These are phyloP conservation scores for Dendrobium nobile DNA, from an alignment of 106 monocot species.

Conservation along the genomic window DNA sequence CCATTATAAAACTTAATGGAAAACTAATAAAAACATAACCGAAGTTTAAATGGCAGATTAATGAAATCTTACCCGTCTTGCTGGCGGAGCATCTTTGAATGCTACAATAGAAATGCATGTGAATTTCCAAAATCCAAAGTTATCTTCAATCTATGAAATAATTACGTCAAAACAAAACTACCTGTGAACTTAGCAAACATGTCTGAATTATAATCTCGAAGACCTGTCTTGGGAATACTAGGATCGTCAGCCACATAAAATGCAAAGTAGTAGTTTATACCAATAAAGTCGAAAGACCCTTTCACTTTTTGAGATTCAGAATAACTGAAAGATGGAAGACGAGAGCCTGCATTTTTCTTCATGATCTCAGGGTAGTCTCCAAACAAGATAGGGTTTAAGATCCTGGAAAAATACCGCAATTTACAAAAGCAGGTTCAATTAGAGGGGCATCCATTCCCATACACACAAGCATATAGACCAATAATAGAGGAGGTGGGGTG, in stretches of 20 bases:
- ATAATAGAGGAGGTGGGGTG: background rate
- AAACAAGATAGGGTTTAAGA: conserved; percentile 25
- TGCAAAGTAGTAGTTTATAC: conserved; percentile 41
- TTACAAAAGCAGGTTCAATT: background rate
- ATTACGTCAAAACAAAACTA: background rate
- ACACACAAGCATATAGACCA: background rate
- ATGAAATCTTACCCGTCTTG: background rate
- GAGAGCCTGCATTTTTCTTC: conserved; percentile 34
- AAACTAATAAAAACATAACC: background rate
- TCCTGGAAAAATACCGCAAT: conserved; percentile 10
- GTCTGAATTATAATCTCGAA: conserved; percentile 30
- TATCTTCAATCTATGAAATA: background rate
- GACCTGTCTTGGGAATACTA: background rate
- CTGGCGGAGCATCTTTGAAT: conserved; percentile 1
- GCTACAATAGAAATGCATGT: background rate
- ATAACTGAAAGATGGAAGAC: conserved; percentile 29
- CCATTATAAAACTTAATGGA: background rate
- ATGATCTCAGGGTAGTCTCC: conserved; percentile 52
- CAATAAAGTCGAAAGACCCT: conserved; percentile 47
- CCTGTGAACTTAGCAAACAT: conserved; percentile 21
- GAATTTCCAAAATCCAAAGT: background rate
- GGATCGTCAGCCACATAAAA: conserved; percentile 12
- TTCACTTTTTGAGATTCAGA: conserved; percentile 22
- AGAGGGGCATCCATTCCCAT: background rate
- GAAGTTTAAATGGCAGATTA: background rate